Percentiles rank a stretch among this genome's conserved stretches.
phyloP scores from a whole-genome alignment of 352 stramenopile genomes.

The Globisporangium echinulatum region DNA sequence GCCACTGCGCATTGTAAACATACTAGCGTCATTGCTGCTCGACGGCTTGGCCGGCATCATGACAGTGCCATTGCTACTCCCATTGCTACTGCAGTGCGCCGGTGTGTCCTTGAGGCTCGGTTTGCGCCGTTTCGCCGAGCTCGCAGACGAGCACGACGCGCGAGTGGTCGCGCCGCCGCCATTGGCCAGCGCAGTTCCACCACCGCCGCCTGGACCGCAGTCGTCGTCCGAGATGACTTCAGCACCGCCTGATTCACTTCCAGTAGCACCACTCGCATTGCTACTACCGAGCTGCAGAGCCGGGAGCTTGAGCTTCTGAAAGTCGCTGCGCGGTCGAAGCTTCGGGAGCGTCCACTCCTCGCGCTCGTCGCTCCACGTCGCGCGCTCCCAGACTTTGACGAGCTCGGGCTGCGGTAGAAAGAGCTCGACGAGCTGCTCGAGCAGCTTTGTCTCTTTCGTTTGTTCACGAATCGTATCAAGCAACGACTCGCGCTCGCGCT shows the following conservation, averaged over 20 bases:
- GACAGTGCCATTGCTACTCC: not conserved
- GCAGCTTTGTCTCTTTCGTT: slow-evolving; percentile 81
- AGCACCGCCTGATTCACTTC: slow-evolving; percentile 41
- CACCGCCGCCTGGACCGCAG: not conserved
- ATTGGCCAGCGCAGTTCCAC: slow-evolving; percentile 7
- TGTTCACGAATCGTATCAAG: slow-evolving; percentile 87
- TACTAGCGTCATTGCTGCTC: slow-evolving; percentile 18
- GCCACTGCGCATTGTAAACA: slow-evolving; percentile 8
- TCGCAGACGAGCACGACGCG: slow-evolving; percentile 27
- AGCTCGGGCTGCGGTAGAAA: slow-evolving; percentile 83
- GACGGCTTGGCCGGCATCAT: slow-evolving; percentile 8
- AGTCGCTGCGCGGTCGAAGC: slow-evolving; percentile 73
- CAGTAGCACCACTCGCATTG: not conserved
- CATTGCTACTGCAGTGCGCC: not conserved
- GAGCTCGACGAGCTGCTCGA: slow-evolving; percentile 84
- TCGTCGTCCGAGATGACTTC: slow-evolving; percentile 62
- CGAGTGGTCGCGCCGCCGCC: slow-evolving; percentile 18
- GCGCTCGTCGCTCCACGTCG: slow-evolving; percentile 77
- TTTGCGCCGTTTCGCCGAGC: slow-evolving; percentile 27
- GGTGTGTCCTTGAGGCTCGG: not conserved
- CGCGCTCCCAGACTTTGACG: slow-evolving; percentile 84
- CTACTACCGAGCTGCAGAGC: slow-evolving; percentile 23
- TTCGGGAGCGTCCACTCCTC: slow-evolving; percentile 73
- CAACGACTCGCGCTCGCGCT: slow-evolving; percentile 78
- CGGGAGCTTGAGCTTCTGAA: slow-evolving; percentile 74